Evolutionary conservation across 805 yeast genomes (phyloP), one percentile per base, ranked within the genome.

Genomic region (Candida koratica): DNA sequence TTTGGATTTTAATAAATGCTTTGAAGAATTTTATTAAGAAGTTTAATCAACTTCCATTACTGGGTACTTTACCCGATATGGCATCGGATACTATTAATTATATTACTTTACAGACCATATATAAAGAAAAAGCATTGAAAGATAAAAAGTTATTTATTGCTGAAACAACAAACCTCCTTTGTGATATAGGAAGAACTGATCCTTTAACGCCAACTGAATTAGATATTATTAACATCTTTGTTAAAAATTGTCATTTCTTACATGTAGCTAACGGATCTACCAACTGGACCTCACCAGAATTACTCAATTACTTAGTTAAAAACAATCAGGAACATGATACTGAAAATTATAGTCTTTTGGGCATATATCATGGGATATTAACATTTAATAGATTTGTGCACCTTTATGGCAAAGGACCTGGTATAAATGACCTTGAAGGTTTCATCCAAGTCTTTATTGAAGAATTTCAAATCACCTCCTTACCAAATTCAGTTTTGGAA

Each of bases 1-100:
- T 84, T 49, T 87, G 95, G 95, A 53, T 73, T 2, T 66, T 76
- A 13, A 66, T 73, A 0, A 59, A 56, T 26, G 83, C 88, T 0
- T 60, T 86, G 33, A 60, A 68, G 28, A 41, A 45, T 6, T 87
- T 78, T 53, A 67, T 77, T 0, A 43, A 34, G 0, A 56, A 61
- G 15, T 49, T 55, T 12, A 59, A 64, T 1, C 53, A 60, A 4
- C 61, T 85, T n/a, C 95, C 96, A 0, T 56, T 86, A 2, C 68
- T 81, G 3, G 96, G 95, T 0, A 71, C 63, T 0, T 52, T 89
- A 5, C 95, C 96, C 0, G 97, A 89, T 54, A 90, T 90, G 96
- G 82, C 84, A 14, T 75, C 95, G 0, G 77, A 79, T 42, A 81
- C 96, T 0, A 56, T 59, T 6, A 65, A 65, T 37, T 90, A 84